Base-by-base conservation (phyloP, 208 protist genomes). In the Porcisia hertigi region DNA sequence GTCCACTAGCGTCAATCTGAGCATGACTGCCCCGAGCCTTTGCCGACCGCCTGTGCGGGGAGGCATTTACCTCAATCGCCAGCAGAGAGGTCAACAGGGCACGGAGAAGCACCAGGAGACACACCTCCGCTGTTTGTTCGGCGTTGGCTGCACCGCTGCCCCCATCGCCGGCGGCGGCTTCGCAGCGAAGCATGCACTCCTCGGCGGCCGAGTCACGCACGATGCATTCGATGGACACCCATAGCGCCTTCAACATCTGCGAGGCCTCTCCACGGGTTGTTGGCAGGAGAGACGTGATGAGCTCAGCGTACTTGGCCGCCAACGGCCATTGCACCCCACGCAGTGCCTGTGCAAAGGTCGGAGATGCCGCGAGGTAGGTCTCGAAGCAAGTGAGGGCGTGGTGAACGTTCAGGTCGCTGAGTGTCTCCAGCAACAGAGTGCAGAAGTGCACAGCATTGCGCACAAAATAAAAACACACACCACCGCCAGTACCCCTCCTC, bases 331-430 rank as follows among this genome's bases (percentile, higher is more conserved):
- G 39, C 43, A 82, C 3, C 2, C 53, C 25, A 20, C 47, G 58
- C 58, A 77, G 16, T 6, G 72, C 78, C 11, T 25, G 25, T 23
- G 72, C 78, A 30, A 82, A 82, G 41, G 43, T 11, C 1, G 75
- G 57, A 18, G 78, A 82, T 11, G 65, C 66, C 49, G 71, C n/a
- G 43, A 82, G 70, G 78, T 74, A 77, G 23, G 52, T 43, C 11
- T 82, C 47, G 36, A 82, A 77, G 67, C 71, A 82, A 3, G 71
- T 64, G 57, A 89, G 63, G 30, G 91, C 85, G 67, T 80, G 57
- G 83, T 85, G 78, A 4, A 76, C 60, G 79, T 94, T 82, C 2
- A 76, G 55, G 62, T 87, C 86, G n/a, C 84, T 83, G n/a, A 93
- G 81, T 49, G 82, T 83, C 34, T 84, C 71, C 23, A 95, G 71